Conservation (phyloP, 768 basidiomycete genomes). For the Pleurotus eryngii region DNA sequence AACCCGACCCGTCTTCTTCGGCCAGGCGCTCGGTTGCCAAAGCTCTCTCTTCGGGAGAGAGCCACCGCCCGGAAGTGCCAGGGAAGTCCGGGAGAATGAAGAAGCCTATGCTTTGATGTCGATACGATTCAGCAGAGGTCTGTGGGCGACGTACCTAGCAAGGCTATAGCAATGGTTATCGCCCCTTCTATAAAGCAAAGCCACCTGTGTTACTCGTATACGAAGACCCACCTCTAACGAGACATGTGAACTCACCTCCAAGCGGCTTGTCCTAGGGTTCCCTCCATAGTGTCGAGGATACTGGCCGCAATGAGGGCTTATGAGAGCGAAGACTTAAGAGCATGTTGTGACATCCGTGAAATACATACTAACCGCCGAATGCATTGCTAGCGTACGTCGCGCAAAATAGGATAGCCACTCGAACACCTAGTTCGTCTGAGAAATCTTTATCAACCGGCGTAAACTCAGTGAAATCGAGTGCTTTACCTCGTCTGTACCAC, state of each 20-base stretch:
- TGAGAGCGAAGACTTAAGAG: neutral
- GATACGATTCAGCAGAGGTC: neutral
- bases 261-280: conserved; percentile 42
- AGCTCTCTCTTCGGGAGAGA: conserved; percentile 15
- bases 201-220: conserved; percentile 21
- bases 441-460: conserved; percentile 4
- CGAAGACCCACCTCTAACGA: neutral
- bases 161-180: neutral
- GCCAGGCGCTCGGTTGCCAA: conserved; percentile 35
- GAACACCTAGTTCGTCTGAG: conserved; percentile 12
- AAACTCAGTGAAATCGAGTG: conserved; percentile 29
- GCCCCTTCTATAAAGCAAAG: conserved; percentile 19
- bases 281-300: conserved; percentile 36
- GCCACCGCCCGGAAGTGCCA: conserved; percentile 18
- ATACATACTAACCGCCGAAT: conserved; percentile 45
- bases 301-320: conserved; percentile 4
- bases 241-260: conserved; percentile 39
- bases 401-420: conserved; percentile 44
- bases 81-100: conserved; percentile 36
- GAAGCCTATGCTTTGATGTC: conserved; percentile 21
- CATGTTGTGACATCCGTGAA: conserved; percentile 33
- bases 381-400: conserved; percentile 54
- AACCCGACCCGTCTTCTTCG: conserved; percentile 45
- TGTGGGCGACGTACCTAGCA: neutral
- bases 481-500: conserved; percentile 35